Evolutionary conservation across 371 early-diverging fungal genomes (phyloP).

Genomic region (Mortierella sp.): DNA sequence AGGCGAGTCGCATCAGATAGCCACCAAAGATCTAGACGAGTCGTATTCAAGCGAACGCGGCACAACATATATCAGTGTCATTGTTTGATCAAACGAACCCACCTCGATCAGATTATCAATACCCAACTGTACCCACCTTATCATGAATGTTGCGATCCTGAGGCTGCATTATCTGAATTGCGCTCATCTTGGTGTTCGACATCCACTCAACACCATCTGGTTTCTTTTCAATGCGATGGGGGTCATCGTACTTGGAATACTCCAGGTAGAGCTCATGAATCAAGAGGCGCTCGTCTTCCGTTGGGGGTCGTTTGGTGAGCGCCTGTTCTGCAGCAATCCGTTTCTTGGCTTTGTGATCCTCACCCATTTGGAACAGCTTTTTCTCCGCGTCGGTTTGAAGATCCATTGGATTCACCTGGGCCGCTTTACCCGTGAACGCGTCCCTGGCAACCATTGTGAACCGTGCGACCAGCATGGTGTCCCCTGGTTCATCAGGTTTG

Average conservation of each 20-base stretch:
- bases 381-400: conserved; percentile 81
- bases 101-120: background rate
- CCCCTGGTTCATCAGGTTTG: conserved; percentile 33
- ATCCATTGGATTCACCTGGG: conserved; percentile 78
- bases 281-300: conserved; percentile 78
- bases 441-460: conserved; percentile 95
- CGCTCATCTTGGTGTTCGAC: conserved; percentile 80
- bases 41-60: no score
- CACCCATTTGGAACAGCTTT: conserved; percentile 76
- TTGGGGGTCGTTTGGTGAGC: conserved; percentile 81
- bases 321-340: conserved; percentile 63
- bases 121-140: no score
- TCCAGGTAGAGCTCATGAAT: conserved; percentile 87
- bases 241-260: conserved; percentile 59
- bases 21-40: conserved; percentile 84
- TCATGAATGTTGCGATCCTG: conserved; percentile 94
- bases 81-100: no score
- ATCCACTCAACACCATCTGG: conserved; percentile 80
- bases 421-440: conserved; percentile 74
- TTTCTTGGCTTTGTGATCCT: conserved; percentile 79
- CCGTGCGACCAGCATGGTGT: conserved; percentile 78
- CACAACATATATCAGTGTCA: no score
- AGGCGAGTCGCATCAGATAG: conserved; percentile 81
- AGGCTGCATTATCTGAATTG: conserved; percentile 79
- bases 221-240: conserved; percentile 31